These are phyloP conservation scores for Phytophthora fragariaefolia DNA, from an alignment of 352 stramenopile genomes.

Conservation along the genomic window DNA sequence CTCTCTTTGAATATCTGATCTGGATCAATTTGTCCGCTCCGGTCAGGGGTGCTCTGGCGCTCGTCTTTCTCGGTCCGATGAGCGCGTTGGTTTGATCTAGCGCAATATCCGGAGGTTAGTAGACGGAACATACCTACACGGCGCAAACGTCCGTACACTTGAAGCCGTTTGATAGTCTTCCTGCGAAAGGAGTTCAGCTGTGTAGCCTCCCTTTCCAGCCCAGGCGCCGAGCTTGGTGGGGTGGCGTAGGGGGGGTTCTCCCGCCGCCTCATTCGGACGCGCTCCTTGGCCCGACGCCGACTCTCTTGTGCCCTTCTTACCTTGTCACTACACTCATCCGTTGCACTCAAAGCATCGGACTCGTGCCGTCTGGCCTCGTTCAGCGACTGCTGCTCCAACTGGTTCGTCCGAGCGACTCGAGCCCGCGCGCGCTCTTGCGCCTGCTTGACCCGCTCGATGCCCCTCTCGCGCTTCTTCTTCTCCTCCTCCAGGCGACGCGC, in stretches of 20 bases:
- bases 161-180: slow-evolving; percentile 11
- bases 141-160: slow-evolving; percentile 10
- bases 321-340: slow-evolving; percentile 40
- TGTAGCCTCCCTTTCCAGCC: neutral
- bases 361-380: slow-evolving; percentile 30
- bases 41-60: neutral
- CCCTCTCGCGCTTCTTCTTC: slow-evolving; percentile 31
- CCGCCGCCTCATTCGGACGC: slow-evolving; percentile 41
- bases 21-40: slow-evolving; percentile 33
- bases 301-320: slow-evolving; percentile 46
- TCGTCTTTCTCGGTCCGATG: neutral
- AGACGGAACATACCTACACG: neutral
- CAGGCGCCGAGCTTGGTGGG: neutral
- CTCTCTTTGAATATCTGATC: slow-evolving; percentile 46
- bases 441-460: slow-evolving; percentile 55
- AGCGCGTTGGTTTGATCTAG: slow-evolving; percentile 15
- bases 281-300: slow-evolving; percentile 52
- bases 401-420: slow-evolving; percentile 50
- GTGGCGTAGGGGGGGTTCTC: slow-evolving; percentile 13
- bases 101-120: slow-evolving; percentile 4
- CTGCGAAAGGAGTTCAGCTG: slow-evolving; percentile 15
- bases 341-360: slow-evolving; percentile 14
- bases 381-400: slow-evolving; percentile 42
- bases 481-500: slow-evolving; percentile 31
- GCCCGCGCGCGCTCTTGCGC: slow-evolving; percentile 66